These are phyloP conservation scores for Plasmodium fragile DNA, from an alignment of 169 alveolate species.

Conservation along the genomic window DNA sequence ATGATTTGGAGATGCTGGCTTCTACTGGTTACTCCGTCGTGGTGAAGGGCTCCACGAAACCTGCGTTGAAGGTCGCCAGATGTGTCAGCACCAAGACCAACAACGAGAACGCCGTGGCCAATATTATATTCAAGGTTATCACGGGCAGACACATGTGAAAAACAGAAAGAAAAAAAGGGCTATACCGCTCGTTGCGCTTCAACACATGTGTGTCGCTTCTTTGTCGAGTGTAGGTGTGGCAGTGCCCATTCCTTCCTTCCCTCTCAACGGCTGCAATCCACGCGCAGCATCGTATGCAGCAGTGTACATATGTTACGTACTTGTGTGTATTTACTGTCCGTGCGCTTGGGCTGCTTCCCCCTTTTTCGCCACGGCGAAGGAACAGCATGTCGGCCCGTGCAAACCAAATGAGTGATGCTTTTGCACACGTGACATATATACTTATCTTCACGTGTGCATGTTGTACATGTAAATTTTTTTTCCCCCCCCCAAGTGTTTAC, in stretches of 20 bases:
- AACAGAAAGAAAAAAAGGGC: no score
- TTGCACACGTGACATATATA: not conserved
- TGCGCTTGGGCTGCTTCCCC: not conserved
- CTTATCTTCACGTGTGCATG: not conserved
- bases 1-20: constrained; percentile 51
- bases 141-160: not conserved
- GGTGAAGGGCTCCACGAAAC: constrained; percentile 16
- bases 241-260: no score
- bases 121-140: constrained; percentile 31
- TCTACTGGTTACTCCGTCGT: constrained; percentile 52
- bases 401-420: not conserved
- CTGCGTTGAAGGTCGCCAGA: constrained; percentile 6
- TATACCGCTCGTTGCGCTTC: no score
- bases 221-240: no score
- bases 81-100: constrained; percentile 37
- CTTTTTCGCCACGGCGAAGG: not conserved
- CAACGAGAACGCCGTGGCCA: constrained; percentile 43
- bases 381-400: not conserved
- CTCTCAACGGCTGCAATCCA: no score
- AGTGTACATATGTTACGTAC: not conserved
- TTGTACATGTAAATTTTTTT: not conserved
- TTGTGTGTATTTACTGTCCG: no score
- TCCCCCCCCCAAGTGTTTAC: not conserved
- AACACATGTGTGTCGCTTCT: no score
- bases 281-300: no score